These are phyloP conservation scores for Fusarium bulbicola DNA, from an alignment of 2,329 filamentous ascomycete genomes.

Conservation along the genomic window DNA sequence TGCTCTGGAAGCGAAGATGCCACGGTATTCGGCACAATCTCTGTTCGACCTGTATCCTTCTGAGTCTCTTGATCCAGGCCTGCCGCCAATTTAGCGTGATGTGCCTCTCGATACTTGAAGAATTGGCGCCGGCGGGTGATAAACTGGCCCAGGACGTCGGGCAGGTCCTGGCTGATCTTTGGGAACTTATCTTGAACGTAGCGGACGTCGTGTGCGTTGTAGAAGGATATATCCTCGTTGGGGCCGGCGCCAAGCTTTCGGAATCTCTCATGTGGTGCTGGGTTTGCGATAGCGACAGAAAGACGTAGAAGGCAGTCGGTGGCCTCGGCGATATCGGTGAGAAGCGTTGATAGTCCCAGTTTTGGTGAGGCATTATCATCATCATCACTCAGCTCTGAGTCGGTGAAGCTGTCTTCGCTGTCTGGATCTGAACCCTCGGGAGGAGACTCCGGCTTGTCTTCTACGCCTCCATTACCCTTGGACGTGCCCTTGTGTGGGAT, in stretches of 20 bases:
- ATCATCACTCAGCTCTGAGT: background rate
- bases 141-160: conserved; percentile 43
- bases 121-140: conserved; percentile 49
- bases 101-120: conserved; percentile 49
- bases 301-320: conserved; percentile 48
- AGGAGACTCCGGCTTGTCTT: accelerated
- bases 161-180: conserved; percentile 3
- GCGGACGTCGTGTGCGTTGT: conserved; percentile 40
- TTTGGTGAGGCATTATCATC: accelerated
- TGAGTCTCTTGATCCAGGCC: background rate
- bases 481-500: accelerated
- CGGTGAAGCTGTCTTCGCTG: background rate
- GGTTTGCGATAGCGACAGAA: conserved; percentile 49
- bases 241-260: background rate
- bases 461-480: accelerated
- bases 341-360: accelerated
- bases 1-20: conserved; percentile 37
- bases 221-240: conserved; percentile 33
- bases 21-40: conserved; percentile 19
- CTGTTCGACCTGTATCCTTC: background rate
- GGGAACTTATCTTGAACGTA: conserved; percentile 48
- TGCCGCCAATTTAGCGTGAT: conserved; percentile 45
- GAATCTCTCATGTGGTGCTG: conserved; percentile 48
- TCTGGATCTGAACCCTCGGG: accelerated
- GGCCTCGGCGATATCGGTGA: conserved; percentile 26